A percentile compares a stretch with the other conserved stretches of the same genome.
phyloP scores from a whole-genome alignment of 345 rosid genomes.

The Eucalyptus curtisii region DNA sequence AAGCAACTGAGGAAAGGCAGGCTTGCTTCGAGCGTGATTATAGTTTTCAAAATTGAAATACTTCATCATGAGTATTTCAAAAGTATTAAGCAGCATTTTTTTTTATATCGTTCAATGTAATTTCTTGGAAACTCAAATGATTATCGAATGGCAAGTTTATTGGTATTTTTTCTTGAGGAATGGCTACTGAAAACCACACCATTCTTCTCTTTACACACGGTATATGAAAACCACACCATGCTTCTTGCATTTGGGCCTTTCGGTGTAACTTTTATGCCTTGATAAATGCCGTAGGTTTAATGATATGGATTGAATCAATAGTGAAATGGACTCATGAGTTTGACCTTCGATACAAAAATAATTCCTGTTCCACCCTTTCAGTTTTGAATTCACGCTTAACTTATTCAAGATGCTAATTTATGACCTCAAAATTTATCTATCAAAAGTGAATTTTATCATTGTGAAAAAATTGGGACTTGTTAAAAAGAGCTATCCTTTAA shows the following conservation, averaged over 20 bases:
- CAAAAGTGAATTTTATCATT: not conserved
- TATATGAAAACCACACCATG: not conserved
- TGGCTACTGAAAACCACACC: not conserved
- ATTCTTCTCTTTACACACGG: not conserved
- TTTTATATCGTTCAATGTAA: not conserved
- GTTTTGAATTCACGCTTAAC: not conserved
- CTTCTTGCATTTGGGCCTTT: not conserved
- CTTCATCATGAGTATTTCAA: not conserved
- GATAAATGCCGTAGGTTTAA: not conserved
- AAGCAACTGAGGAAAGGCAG: not conserved
- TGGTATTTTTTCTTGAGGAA: not conserved
- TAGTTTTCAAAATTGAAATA: not conserved
- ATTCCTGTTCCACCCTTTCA: not conserved
- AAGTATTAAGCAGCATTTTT: rapidly evolving
- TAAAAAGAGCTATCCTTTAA: not conserved
- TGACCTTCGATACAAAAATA: not conserved
- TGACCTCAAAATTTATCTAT: not conserved
- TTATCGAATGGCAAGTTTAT: not conserved
- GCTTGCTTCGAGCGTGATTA: not conserved
- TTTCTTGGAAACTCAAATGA: not conserved
- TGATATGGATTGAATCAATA: not conserved
- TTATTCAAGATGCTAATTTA: not conserved
- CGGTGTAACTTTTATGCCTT: too few relatives aligned
- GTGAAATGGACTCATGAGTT: not conserved
- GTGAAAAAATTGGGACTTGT: not conserved